A percentile compares a stretch with the other conserved stretches of the same genome.
Evolutionary conservation across 2,329 filamentous ascomycete genomes (phyloP).

Genomic region (Ophioceras dolichostomum): DNA sequence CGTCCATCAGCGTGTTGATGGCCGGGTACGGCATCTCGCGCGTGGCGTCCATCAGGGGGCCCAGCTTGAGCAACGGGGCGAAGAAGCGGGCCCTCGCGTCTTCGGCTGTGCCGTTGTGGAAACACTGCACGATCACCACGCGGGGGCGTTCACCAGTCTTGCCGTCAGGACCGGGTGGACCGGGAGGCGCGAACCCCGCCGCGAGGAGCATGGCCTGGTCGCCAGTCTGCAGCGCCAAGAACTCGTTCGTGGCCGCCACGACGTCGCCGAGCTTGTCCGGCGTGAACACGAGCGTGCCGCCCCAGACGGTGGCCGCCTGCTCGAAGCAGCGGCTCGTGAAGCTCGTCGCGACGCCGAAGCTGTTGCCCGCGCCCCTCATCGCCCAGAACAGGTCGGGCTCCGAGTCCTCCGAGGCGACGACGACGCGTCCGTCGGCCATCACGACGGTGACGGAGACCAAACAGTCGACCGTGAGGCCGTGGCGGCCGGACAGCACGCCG

Average conservation of each 20-base stretch:
- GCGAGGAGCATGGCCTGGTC: slow-evolving; percentile 5
- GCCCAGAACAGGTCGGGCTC: slow-evolving; percentile 26
- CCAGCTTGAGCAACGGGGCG: slow-evolving; percentile 21
- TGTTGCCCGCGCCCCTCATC: slow-evolving; percentile 25
- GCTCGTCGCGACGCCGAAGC: slow-evolving; percentile 28
- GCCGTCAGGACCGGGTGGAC: slow-evolving; percentile 8
- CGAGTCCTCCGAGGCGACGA: slow-evolving; percentile 22
- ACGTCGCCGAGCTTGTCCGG: slow-evolving; percentile 14
- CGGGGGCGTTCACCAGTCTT: too few relatives aligned
- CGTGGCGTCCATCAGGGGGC: slow-evolving; percentile 21
- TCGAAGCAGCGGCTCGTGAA: slow-evolving; percentile 21
- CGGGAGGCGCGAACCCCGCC: slow-evolving; percentile 13
- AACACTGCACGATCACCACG: slow-evolving; percentile 15
- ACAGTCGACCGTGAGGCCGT: slow-evolving; percentile 36
- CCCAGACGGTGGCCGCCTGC: slow-evolving; percentile 17
- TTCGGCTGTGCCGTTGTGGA: slow-evolving; percentile 22
- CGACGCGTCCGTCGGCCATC: slow-evolving; percentile 21
- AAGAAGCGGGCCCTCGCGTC: slow-evolving; percentile 22
- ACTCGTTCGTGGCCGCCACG: slow-evolving; percentile 16
- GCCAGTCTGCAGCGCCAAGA: slow-evolving; percentile 13
- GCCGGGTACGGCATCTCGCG: slow-evolving; percentile 26
- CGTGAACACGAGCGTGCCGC: slow-evolving; percentile 15
- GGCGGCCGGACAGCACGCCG: slow-evolving; percentile 38
- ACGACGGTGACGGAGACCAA: slow-evolving; percentile 26
- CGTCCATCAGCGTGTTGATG: slow-evolving; percentile 21